Conservation (phyloP, 495 filamentous ascomycete species). For the Letharia lupina region DNA sequence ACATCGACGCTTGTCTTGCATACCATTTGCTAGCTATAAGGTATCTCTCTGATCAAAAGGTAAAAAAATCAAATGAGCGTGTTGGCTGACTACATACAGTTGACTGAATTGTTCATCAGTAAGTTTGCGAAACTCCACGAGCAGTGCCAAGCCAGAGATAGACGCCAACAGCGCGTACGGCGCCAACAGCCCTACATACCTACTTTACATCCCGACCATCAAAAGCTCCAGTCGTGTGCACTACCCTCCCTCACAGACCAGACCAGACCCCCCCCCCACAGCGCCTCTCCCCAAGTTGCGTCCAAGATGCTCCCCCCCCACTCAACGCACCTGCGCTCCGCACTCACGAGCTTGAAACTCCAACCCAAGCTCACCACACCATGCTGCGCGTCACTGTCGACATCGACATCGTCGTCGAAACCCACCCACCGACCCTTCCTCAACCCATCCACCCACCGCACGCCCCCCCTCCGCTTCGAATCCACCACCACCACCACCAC, state of each 20-base stretch:
- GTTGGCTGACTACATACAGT: no score
- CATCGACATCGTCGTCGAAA: background rate
- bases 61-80: no score
- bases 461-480: constrained; percentile 14
- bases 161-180: background rate
- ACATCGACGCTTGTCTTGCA: no score
- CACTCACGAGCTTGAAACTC: background rate
- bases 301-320: background rate
- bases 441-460: background rate
- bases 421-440: background rate
- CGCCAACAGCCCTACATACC: background rate
- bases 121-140: no score
- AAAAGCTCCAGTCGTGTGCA: background rate
- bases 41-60: no score
- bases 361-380: background rate
- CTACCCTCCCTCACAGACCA: no score
- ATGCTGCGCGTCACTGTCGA: background rate
- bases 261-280: no score
- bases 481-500: background rate
- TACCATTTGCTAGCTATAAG: no score
- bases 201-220: background rate
- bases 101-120: no score
- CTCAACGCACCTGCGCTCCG: background rate
- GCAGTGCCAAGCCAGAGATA: background rate
- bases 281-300: no score